These are phyloP conservation scores for Rhododendron williamsianum DNA, from an alignment of 148 eudicot genomes.

Conservation along the genomic window DNA sequence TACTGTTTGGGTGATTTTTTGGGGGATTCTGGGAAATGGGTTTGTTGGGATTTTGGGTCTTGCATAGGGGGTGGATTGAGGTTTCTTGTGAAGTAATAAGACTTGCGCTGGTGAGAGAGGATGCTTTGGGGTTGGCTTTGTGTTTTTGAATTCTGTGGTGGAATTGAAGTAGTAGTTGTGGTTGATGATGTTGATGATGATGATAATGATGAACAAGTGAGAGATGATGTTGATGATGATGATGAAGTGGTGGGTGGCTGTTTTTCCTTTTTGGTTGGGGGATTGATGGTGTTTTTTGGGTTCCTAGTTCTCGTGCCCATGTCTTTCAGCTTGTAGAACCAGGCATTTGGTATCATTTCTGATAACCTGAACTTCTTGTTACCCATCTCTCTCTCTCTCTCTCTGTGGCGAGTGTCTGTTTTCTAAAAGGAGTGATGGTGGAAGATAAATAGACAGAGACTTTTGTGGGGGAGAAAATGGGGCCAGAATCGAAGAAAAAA, in stretches of 20 bases:
- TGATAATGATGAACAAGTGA: not conserved
- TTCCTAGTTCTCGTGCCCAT: slow-evolving; percentile 21
- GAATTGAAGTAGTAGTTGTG: not conserved
- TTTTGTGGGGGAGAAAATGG: not conserved
- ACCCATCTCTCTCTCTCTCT: slow-evolving; percentile 35
- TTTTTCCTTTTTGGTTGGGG: slow-evolving; percentile 13
- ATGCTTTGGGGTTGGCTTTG: slow-evolving; percentile 1
- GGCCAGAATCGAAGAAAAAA: not conserved
- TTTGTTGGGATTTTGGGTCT: not conserved
- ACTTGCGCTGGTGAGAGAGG: slow-evolving; percentile 34
- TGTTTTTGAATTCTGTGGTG: not conserved
- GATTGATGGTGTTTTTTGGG: slow-evolving; percentile 7
- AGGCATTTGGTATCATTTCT: slow-evolving; percentile 52
- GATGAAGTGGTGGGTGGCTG: slow-evolving; percentile 13
- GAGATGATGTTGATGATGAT: slow-evolving; percentile 12
- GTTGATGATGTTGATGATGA: slow-evolving; percentile 1
- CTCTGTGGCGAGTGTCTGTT: not conserved
- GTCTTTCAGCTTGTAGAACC: slow-evolving; percentile 53
- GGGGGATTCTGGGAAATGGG: not conserved
- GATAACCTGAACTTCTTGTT: slow-evolving; percentile 37
- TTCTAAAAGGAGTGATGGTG: not conserved
- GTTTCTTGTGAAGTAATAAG: slow-evolving; percentile 65
- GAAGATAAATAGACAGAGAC: slow-evolving; percentile 1
- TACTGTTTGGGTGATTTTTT: not conserved
- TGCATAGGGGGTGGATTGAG: slow-evolving; percentile 4